Conservation (phyloP, 179 eudicot species). For the Camellia oleifera region DNA sequence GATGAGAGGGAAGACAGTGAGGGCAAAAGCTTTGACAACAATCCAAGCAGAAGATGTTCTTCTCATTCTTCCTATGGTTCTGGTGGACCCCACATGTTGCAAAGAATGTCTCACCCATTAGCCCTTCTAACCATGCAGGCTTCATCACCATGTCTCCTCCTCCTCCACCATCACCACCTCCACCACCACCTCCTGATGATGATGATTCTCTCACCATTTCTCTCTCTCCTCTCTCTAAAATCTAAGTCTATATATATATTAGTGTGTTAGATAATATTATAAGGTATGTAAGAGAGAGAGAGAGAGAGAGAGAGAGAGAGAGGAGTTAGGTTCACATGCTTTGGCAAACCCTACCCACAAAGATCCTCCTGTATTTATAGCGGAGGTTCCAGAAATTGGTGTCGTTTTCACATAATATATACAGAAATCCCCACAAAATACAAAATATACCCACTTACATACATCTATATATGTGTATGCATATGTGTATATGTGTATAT, state of each 20-base stretch:
- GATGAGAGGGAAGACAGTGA: slow-evolving; percentile 78
- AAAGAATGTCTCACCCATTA: slow-evolving; percentile 70
- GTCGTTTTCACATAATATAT: not conserved
- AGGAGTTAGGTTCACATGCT: not conserved
- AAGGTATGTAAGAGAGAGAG: too few species aligned
- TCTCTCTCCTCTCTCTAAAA: slow-evolving; percentile 8
- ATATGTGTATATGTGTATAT: not conserved
- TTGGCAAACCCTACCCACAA: slow-evolving; percentile 14
- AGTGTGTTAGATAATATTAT: too few species aligned
- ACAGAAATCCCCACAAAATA: not conserved
- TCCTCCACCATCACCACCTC: not conserved
- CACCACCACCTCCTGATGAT: slow-evolving; percentile 3
- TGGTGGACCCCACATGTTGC: slow-evolving; percentile 54
- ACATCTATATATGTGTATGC: not conserved
- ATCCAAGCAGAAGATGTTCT: slow-evolving; percentile 72
- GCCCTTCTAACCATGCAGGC: slow-evolving; percentile 74
- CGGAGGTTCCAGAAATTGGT: not conserved
- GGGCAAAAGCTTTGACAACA: slow-evolving; percentile 76
- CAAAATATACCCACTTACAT: slow-evolving; percentile 8
- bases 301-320: not conserved
- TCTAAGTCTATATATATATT: not conserved
- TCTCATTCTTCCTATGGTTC: slow-evolving; percentile 66
- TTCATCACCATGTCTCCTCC: slow-evolving; percentile 26
- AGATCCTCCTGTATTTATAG: slow-evolving; percentile 14
- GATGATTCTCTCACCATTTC: slow-evolving; percentile 19